Conservation (phyloP, 2,329 filamentous ascomycete genomes). For the Coniochaeta prunicola region DNA sequence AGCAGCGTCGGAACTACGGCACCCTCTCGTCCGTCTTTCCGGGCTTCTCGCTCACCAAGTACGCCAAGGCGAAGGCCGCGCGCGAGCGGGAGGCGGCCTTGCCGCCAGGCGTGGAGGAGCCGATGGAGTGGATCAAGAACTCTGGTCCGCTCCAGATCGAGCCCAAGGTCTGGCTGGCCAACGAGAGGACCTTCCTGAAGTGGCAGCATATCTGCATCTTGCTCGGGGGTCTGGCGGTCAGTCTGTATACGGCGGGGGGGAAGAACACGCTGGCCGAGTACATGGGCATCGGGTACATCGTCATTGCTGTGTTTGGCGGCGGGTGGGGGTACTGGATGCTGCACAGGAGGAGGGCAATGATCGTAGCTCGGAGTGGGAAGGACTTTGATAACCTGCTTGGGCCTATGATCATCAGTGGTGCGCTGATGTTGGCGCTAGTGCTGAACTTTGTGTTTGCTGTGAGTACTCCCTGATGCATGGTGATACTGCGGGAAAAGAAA, state of each 20-base stretch:
- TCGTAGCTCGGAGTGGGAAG: slow-evolving; percentile 76
- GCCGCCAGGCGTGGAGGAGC: slow-evolving; percentile 83
- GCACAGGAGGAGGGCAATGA: slow-evolving; percentile 67
- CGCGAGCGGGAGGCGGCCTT: slow-evolving; percentile 42
- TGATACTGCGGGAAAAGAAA: not conserved
- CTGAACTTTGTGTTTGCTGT: slow-evolving; percentile 89
- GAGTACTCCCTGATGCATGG: slow-evolving; percentile 18
- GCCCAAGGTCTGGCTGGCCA: slow-evolving; percentile 97
- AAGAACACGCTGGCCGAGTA: slow-evolving; percentile 67
- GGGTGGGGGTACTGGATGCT: slow-evolving; percentile 85
- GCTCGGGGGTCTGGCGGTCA: slow-evolving; percentile 75
- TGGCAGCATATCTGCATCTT: slow-evolving; percentile 95
- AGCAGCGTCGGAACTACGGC: slow-evolving; percentile 33
- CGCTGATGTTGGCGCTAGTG: slow-evolving; percentile 69
- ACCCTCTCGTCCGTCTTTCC: slow-evolving; percentile 69
- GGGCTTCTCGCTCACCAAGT: slow-evolving; percentile 74
- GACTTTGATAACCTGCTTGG: slow-evolving; percentile 89
- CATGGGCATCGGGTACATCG: slow-evolving; percentile 77
- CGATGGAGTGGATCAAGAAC: slow-evolving; percentile 88
- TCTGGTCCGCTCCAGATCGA: slow-evolving; percentile 86
- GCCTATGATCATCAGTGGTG: slow-evolving; percentile 73
- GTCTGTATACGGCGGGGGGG: slow-evolving; percentile 82
- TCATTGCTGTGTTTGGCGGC: slow-evolving; percentile 75
- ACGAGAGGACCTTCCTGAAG: slow-evolving; percentile 96
- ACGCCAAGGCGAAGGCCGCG: slow-evolving; percentile 51